Conservation (phyloP, 1,284 basidiomycete species). For the Phenoliferia sp. region DNA sequence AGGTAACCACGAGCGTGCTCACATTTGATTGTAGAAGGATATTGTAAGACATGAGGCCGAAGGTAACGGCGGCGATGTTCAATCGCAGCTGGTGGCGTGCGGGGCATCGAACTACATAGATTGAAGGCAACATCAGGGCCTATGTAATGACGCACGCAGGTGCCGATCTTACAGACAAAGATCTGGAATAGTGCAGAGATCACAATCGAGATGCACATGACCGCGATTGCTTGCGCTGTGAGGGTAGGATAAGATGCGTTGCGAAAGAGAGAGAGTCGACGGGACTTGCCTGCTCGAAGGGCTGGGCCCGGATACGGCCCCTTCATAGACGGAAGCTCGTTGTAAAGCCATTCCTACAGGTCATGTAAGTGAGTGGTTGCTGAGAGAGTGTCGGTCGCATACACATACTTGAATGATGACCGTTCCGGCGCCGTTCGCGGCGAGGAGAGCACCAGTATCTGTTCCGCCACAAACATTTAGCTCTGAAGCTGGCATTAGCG, state of each 20-base stretch:
- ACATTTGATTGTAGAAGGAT: conserved; percentile 26
- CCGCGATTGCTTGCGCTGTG: neutral
- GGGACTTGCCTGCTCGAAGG: neutral
- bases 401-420: neutral
- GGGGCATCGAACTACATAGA: conserved; percentile 5
- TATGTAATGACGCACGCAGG: too few relatives aligned
- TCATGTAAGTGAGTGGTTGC: neutral
- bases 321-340: neutral
- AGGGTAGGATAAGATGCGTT: neutral
- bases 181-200: conserved; percentile 10
- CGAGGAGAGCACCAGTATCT: neutral
- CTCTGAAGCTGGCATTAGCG: neutral
- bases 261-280: neutral
- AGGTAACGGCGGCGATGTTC: conserved; percentile 11
- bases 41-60: conserved; percentile 27
- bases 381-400: neutral
- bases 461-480: neutral
- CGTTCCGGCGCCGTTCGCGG: neutral
- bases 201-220: conserved; percentile 4
- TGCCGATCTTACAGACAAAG: too few relatives aligned
- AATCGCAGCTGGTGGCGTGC: conserved; percentile 7
- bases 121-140: too few relatives aligned
- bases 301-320: neutral
- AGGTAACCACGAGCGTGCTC: neutral
- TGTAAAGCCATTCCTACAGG: conserved; percentile 1